Conservation (phyloP, 768 basidiomycete species). For the Candolleomyces efflorescens region DNA sequence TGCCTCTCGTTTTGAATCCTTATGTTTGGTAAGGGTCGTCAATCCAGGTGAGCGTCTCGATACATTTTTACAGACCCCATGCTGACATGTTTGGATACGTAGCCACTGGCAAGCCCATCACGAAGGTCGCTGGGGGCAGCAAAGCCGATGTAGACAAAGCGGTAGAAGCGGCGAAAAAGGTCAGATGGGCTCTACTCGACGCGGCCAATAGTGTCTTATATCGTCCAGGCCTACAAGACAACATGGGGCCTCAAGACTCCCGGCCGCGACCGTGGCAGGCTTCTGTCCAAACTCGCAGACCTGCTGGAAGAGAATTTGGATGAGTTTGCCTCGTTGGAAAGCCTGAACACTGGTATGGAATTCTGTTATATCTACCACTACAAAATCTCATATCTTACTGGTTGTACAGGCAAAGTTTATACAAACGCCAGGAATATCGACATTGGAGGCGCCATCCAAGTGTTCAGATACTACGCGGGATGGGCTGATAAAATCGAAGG, state of each 20-base stretch:
- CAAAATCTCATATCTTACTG: no score
- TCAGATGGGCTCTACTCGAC: slow-evolving; percentile 13
- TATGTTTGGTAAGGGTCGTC: no score
- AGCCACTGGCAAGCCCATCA: slow-evolving; percentile 29
- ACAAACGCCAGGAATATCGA: slow-evolving; percentile 45
- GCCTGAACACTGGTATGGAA: slow-evolving; percentile 61
- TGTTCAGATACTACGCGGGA: slow-evolving; percentile 81
- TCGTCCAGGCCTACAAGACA: slow-evolving; percentile 40
- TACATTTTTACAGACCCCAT: background rate
- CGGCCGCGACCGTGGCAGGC: slow-evolving; percentile 46
- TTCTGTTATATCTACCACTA: slow-evolving; percentile 1
- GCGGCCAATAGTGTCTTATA: background rate
- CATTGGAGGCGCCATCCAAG: slow-evolving; percentile 40
- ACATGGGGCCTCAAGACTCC: slow-evolving; percentile 66
- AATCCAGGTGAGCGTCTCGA: no score
- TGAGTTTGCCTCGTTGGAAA: slow-evolving; percentile 69
- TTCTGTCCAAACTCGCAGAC: slow-evolving; percentile 60
- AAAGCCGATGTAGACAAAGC: slow-evolving; percentile 73
- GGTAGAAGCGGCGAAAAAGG: slow-evolving; percentile 62
- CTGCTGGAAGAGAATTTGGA: slow-evolving; percentile 60
- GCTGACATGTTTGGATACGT: background rate
- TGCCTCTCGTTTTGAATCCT: no score
- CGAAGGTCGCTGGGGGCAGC: slow-evolving; percentile 54
- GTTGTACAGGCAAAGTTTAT: slow-evolving; percentile 48
- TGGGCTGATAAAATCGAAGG: slow-evolving; percentile 87